Evolutionary conservation across 257 asterid genomes (phyloP), one percentile per base, ranked within the genome.

Genomic region (Solanum clarkiae): DNA sequence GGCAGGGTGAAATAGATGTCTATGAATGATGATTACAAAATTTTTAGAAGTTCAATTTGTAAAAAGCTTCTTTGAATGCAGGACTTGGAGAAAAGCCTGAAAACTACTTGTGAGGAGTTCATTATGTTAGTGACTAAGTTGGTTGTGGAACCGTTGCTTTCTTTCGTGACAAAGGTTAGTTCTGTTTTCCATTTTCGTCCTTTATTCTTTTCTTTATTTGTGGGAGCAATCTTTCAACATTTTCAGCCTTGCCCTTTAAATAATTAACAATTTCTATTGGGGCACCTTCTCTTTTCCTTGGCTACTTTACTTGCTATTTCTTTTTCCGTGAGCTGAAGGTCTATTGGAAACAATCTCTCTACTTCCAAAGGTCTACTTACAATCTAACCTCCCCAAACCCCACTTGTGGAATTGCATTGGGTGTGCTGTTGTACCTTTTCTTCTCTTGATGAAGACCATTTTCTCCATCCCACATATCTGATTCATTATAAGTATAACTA

Each of bases 1-100:
- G 81, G 22, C 22, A 75, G 60, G 60, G 81, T 75, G 22, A 15
- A 47, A 22, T 36, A 74, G 12, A 74, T 74, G 72, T 22, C 53
- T 51, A n/a, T 84, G 29, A 45, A 49, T 69, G 40, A 16, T 29
- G 60, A 74, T 54, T 84, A n/a, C 60, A 65, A 77, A 60, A 51
- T 74, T 81, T 45, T 80, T 18, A 24, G 53, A 82, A n/a, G 49
- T 51, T 82, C 47, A 72, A 86, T 53, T 47, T 68, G 69, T 85
- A 89, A 75, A 59, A 51, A 79, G 74, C 83, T 82, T 74, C 66
- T 83, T 85, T 80, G 82, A 86, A 18, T 91, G 90, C 93, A 97
- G 98, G 99, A 97, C 86, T 87, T 97, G 94, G 98, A 97, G 95
- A 97, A 92, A 88, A 97, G 90, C 93, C 98, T 97, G 82, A 97